Conservation (phyloP, 2,329 filamentous ascomycete genomes). For the Claviceps cyperi region DNA sequence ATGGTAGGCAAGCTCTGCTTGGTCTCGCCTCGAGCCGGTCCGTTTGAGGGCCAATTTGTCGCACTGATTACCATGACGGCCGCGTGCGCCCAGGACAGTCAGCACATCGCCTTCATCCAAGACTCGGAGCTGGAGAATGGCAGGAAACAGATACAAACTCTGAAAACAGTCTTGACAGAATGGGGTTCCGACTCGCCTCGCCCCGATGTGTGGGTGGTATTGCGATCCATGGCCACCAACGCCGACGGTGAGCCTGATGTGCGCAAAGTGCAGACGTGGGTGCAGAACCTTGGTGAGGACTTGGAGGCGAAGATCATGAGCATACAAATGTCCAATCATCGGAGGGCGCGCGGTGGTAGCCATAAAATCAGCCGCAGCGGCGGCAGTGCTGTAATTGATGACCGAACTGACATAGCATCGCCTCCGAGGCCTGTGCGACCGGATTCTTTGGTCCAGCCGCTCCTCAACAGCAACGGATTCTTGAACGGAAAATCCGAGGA, state of each 20-base stretch:
- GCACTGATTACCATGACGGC: constrained; percentile 28
- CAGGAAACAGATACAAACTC: constrained; percentile 25
- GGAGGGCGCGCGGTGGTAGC: constrained; percentile 2
- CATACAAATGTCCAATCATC: constrained; percentile 28
- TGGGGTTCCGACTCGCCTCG: constrained; percentile 18
- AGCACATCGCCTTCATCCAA: constrained; percentile 17
- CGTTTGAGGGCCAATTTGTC: constrained; percentile 34
- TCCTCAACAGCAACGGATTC: not conserved
- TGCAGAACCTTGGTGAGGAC: constrained; percentile 36
- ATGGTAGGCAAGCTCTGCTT: constrained; percentile 27
- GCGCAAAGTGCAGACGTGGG: constrained; percentile 36
- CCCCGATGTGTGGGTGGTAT: constrained; percentile 33
- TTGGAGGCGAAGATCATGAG: constrained; percentile 30
- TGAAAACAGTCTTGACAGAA: constrained; percentile 26
- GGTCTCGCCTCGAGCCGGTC: constrained; percentile 32
- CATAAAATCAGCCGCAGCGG: not conserved
- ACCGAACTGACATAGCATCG: constrained; percentile 13
- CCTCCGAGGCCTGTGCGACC: constrained; percentile 1
- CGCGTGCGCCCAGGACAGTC: constrained; percentile 6
- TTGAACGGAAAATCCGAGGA: not conserved
- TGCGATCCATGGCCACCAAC: constrained; percentile 31
- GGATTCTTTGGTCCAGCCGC: constrained; percentile 4
- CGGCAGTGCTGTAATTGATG: not conserved
- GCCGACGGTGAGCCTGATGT: constrained; percentile 25
- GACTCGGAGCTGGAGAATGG: constrained; percentile 24